Evolutionary conservation across 768 basidiomycete species (phyloP), one percentile per base, ranked within the genome.

Genomic region (Agrocybe praecox): DNA sequence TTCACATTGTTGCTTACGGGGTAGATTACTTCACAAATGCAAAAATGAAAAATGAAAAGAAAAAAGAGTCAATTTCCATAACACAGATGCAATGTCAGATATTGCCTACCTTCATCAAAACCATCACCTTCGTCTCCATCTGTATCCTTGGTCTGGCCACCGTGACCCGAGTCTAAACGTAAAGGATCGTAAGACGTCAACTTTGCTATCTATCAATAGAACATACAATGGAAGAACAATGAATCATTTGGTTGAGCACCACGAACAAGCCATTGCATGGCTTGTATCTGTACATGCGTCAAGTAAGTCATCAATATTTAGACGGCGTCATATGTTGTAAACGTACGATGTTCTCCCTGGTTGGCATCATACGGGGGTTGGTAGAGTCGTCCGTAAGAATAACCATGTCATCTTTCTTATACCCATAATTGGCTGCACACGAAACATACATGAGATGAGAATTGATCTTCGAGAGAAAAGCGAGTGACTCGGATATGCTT

Each of bases 221-320:
- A 14, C 83, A 55, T 56, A 90, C 91, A 96, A 62, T 95, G 94
- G 80, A 96, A 91, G 78, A 95, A 94, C 29, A 96, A 76, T 2
- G 94, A 87, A 63, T 96, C 94, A 60, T 94, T 88, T 1, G 92
- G 85, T 17, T 75, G 74, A 12, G 96, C 94, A 59, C 80, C 88
- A 15, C 71, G 74, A 17, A 95, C 92, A n/a, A 99, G 86, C 96
- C 95, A 98, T 57, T 85, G 80, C 92, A 96, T 96, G 5, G 90
- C 94, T 45, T 80, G 72, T 18, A 93, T 65, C 85, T 90, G 59
- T 12, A 43, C 15, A 46, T n/a, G n/a, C n/a, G n/a, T n/a, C n/a
- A n/a, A n/a, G n/a, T n/a, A n/a, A n/a, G n/a, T n/a, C n/a, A n/a
- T n/a, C n/a, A n/a, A n/a, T n/a, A n/a, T n/a, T n/a, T n/a, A n/a